Conservation (phyloP, 768 basidiomycete species). For the Fomitopsis pulvina region DNA sequence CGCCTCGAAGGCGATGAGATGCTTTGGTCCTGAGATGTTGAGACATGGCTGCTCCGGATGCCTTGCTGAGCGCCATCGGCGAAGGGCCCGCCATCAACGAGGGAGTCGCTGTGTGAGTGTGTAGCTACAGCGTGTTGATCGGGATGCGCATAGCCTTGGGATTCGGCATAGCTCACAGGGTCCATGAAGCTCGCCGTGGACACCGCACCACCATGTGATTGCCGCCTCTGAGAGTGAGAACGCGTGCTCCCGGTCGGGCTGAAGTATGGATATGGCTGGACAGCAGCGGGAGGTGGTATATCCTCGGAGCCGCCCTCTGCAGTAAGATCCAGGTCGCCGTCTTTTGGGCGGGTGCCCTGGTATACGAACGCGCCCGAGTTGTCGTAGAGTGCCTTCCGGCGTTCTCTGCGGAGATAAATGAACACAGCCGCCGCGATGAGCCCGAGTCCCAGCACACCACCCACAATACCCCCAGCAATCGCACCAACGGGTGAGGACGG, state of each 20-base stretch:
- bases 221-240: neutral
- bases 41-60: slow-evolving; percentile 1
- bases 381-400: slow-evolving; percentile 4
- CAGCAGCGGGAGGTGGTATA: slow-evolving; percentile 6
- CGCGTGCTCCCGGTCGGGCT: neutral
- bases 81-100: neutral
- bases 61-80: neutral
- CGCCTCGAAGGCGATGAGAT: slow-evolving; percentile 40
- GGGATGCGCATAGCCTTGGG: neutral
- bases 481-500: slow-evolving; percentile 10
- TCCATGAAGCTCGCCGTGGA: slow-evolving; percentile 4
- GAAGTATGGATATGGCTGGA: slow-evolving; percentile 13
- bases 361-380: slow-evolving; percentile 2
- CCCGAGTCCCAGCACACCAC: slow-evolving; percentile 14
- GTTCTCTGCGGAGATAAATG: slow-evolving; percentile 15
- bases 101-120: neutral
- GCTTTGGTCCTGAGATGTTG: slow-evolving; percentile 16
- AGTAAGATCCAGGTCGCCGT: slow-evolving; percentile 12
- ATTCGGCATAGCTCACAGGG: neutral
- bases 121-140: neutral
- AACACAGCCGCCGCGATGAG: slow-evolving; percentile 15
- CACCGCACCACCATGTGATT: neutral
- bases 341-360: neutral
- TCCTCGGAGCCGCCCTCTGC: slow-evolving; percentile 5
- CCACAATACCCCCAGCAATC: slow-evolving; percentile 18